Evolutionary conservation across 441 rosid species (phyloP).

Genomic region (Dalechampia spathulata): DNA sequence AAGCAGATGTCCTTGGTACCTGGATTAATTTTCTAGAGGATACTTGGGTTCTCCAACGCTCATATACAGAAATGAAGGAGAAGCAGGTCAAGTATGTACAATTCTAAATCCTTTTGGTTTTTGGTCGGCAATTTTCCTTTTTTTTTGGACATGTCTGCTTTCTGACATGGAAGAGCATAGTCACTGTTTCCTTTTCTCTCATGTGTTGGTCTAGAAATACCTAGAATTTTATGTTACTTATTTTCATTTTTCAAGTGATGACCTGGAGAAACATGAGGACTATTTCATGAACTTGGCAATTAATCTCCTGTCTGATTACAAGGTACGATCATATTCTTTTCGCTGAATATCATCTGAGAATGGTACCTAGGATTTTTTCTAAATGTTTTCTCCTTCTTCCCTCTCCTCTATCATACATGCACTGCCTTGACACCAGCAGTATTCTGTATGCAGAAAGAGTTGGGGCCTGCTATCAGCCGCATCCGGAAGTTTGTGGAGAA

Average conservation of each 20-base stretch:
- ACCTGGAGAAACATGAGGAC: conserved; percentile 78
- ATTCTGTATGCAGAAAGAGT: conserved; percentile 55
- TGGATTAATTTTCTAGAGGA: conserved; percentile 97
- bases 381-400: neutral
- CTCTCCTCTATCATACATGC: neutral
- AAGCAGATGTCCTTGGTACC: conserved; percentile 71
- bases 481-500: conserved; percentile 81
- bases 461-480: conserved; percentile 64
- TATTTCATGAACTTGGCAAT: conserved; percentile 64
- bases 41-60: conserved; percentile 81
- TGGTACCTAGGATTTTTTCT: neutral
- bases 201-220: conserved; percentile 7
- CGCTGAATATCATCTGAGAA: conserved; percentile 1
- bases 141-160: neutral
- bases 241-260: conserved; percentile 51
- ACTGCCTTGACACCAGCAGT: conserved; percentile 6
- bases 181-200: conserved; percentile 5
- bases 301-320: conserved; percentile 60
- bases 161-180: neutral
- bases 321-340: conserved; percentile 38
- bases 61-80: conserved; percentile 63
- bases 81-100: conserved; percentile 70
- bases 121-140: neutral
- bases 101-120: conserved; percentile 18
- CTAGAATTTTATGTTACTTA: conserved; percentile 14